phyloP scores from a whole-genome alignment of 106 monocot genomes.

The Narthecium ossifragum region DNA sequence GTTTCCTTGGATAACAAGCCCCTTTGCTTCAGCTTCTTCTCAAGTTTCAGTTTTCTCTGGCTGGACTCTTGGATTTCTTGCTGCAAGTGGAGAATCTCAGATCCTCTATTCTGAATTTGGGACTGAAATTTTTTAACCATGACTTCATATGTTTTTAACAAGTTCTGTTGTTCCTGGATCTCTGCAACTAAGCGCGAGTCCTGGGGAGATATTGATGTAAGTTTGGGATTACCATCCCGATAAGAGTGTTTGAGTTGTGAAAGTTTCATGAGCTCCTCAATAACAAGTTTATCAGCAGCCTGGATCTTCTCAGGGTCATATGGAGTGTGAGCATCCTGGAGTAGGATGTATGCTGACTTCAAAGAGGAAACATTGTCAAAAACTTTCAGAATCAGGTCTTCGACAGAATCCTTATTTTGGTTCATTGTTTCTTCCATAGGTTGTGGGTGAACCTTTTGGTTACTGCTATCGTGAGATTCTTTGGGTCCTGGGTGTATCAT shows the following conservation, averaged over 20 bases:
- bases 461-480: slow-evolving; percentile 56
- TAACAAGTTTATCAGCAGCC: slow-evolving; percentile 69
- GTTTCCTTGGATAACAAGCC: slow-evolving; percentile 44
- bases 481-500: slow-evolving; percentile 52
- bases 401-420: slow-evolving; percentile 46
- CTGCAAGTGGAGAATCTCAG: slow-evolving; percentile 74
- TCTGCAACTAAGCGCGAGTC: slow-evolving; percentile 60
- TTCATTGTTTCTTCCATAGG: slow-evolving; percentile 70
- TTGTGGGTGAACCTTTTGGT: slow-evolving; percentile 90
- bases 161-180: slow-evolving; percentile 82
- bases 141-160: slow-evolving; percentile 78
- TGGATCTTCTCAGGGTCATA: slow-evolving; percentile 79
- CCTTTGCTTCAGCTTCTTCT: slow-evolving; percentile 64
- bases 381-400: slow-evolving; percentile 53
- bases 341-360: slow-evolving; percentile 71
- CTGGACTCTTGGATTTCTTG: slow-evolving; percentile 69
- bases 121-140: slow-evolving; percentile 90
- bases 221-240: slow-evolving; percentile 41
- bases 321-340: slow-evolving; percentile 82
- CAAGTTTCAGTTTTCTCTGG: slow-evolving; percentile 67
- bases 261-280: slow-evolving; percentile 63
- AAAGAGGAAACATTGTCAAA: slow-evolving; percentile 77
- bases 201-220: slow-evolving; percentile 31
- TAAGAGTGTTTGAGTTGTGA: slow-evolving; percentile 76
- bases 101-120: slow-evolving; percentile 79